phyloP scores from a whole-genome alignment of 306 rosid genomes.

The Quercus engelmannii region DNA sequence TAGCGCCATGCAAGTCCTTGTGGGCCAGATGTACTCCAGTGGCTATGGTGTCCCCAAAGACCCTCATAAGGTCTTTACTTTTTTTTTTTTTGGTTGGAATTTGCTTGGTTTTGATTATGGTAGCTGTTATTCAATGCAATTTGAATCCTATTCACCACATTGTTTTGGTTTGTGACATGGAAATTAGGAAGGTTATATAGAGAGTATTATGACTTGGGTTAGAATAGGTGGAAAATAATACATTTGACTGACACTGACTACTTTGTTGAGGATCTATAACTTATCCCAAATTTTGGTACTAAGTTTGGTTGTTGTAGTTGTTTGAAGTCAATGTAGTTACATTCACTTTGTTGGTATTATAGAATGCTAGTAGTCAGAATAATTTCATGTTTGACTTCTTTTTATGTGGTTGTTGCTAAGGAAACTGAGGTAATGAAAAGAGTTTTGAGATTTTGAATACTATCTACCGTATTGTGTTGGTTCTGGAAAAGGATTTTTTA shows the following conservation, averaged over 20 bases:
- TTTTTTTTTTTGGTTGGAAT: not conserved
- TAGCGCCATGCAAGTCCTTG: conserved; percentile 60
- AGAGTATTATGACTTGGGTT: too few species aligned
- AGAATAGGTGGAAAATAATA: too few species aligned
- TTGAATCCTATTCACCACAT: not conserved
- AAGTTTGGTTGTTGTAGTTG: not conserved
- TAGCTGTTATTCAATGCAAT: not conserved
- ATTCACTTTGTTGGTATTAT: not conserved
- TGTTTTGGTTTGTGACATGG: not conserved
- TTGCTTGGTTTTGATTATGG: not conserved
- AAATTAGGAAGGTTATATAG: too few species aligned
- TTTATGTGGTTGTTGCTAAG: not conserved
- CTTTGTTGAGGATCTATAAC: too few species aligned
- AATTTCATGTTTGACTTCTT: not conserved
- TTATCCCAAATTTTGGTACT: too few species aligned
- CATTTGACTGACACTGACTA: too few species aligned
- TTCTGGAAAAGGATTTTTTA: not conserved
- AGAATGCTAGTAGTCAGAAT: not conserved
- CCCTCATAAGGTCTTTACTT: conserved; percentile 46
- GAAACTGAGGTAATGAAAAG: not conserved
- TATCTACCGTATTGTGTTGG: not conserved
- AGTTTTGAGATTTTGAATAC: not conserved
- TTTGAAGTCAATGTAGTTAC: not conserved
- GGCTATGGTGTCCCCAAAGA: conserved; percentile 76
- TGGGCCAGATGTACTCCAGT: conserved; percentile 68